These are phyloP conservation scores for Fusarium sp. DNA, from an alignment of 2,329 filamentous ascomycete species.

Conservation along the genomic window DNA sequence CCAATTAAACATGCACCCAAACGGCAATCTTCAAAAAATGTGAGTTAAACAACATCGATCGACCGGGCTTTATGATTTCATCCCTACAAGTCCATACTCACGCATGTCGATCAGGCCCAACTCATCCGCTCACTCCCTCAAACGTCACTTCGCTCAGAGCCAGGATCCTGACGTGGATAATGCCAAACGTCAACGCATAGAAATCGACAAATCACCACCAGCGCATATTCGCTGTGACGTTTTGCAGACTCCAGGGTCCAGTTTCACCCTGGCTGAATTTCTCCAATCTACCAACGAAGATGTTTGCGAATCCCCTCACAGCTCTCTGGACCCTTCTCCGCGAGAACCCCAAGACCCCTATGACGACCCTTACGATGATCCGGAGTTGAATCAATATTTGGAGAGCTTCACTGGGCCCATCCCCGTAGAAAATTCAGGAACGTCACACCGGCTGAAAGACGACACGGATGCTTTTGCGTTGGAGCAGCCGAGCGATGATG, in stretches of 20 bases:
- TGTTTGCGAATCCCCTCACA: slow-evolving; percentile 8
- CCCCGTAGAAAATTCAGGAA: neutral
- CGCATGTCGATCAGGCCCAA: slow-evolving; percentile 30
- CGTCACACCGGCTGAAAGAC: neutral
- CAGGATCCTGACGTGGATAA: slow-evolving; percentile 13
- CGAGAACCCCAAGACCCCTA: slow-evolving; percentile 6
- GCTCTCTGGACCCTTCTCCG: slow-evolving; percentile 4
- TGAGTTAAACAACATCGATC: slow-evolving; percentile 28
- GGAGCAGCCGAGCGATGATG: slow-evolving; percentile 28
- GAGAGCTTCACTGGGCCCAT: slow-evolving; percentile 9
- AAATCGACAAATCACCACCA: slow-evolving; percentile 20
- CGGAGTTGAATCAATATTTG: slow-evolving; percentile 30
- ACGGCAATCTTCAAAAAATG: slow-evolving; percentile 25
- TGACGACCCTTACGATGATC: slow-evolving; percentile 32
- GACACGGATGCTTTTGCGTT: slow-evolving; percentile 12
- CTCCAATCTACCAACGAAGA: slow-evolving; percentile 20
- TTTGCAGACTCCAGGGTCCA: slow-evolving; percentile 13
- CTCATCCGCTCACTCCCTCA: slow-evolving; percentile 21
- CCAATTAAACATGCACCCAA: slow-evolving; percentile 34
- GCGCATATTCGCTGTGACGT: slow-evolving; percentile 8
- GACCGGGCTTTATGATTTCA: slow-evolving; percentile 33
- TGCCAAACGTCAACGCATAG: slow-evolving; percentile 27
- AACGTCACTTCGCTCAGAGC: slow-evolving; percentile 28
- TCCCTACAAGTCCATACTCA: slow-evolving; percentile 19
- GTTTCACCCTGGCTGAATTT: slow-evolving; percentile 10